phyloP scores from a whole-genome alignment of 495 filamentous ascomycete genomes.

The Articulospora tetracladia region DNA sequence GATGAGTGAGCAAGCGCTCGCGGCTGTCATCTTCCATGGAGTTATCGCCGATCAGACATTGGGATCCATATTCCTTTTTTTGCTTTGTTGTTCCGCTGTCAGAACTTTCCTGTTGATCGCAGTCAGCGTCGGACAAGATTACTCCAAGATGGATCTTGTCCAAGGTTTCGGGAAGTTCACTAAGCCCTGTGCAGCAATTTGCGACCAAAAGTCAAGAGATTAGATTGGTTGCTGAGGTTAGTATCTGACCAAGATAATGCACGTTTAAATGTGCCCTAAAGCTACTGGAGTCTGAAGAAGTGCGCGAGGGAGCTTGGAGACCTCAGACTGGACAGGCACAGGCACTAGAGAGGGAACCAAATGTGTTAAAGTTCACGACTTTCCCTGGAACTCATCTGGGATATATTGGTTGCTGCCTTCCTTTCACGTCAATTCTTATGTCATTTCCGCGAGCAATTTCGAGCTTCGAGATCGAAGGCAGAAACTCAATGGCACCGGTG shows the following conservation, averaged over 20 bases:
- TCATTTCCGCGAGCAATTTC: too few species aligned
- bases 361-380: too few species aligned
- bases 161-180: background rate
- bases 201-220: background rate
- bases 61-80: background rate
- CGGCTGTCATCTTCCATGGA: background rate
- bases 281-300: too few species aligned
- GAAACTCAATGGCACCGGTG: too few species aligned
- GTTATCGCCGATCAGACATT: background rate
- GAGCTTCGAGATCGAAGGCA: too few species aligned
- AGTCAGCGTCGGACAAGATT: background rate
- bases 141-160: background rate
- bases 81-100: background rate
- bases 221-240: background rate
- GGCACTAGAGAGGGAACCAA: too few species aligned
- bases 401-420: too few species aligned
- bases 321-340: background rate
- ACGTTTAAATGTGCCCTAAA: too few species aligned
- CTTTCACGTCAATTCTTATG: too few species aligned
- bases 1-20: background rate
- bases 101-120: background rate
- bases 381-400: background rate
- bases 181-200: background rate
- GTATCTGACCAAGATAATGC: too few species aligned
- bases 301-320: background rate